phyloP scores from a whole-genome alignment of 2,329 filamentous ascomycete species.

The Aspergillus clavatus region DNA sequence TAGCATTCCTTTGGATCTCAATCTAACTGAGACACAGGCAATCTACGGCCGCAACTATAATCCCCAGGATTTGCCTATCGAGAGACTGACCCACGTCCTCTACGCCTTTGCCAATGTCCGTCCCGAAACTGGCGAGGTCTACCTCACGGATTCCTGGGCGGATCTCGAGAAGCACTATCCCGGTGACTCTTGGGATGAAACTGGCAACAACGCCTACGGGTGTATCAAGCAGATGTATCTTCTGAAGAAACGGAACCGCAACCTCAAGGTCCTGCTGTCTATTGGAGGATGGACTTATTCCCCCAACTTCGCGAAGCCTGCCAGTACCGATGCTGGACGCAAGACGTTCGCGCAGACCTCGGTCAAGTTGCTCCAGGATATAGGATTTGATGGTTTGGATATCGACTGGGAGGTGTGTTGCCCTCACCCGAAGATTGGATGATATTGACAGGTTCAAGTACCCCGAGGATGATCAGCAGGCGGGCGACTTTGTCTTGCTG shows the following conservation, averaged over 20 bases:
- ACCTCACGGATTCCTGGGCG: conserved; percentile 63
- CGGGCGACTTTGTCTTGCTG: conserved; percentile 32
- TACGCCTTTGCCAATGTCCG: conserved; percentile 88
- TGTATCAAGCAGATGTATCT: conserved; percentile 71
- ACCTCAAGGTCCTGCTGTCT: conserved; percentile 73
- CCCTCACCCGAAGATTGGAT: not conserved
- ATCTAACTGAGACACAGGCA: conserved; percentile 46
- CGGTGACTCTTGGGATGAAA: conserved; percentile 61
- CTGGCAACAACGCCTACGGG: conserved; percentile 69
- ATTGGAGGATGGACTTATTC: conserved; percentile 80
- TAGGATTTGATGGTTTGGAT: conserved; percentile 59
- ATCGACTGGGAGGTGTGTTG: conserved; percentile 40
- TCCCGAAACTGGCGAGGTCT: conserved; percentile 68
- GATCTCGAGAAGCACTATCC: conserved; percentile 67
- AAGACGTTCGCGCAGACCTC: conserved; percentile 62
- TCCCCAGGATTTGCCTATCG: conserved; percentile 75
- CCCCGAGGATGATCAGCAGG: conserved; percentile 30
- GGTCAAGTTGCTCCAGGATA: conserved; percentile 68
- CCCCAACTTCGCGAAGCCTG: conserved; percentile 67
- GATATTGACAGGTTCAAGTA: conserved; percentile 21
- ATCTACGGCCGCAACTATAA: conserved; percentile 82
- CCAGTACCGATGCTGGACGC: conserved; percentile 55
- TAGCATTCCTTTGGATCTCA: not conserved
- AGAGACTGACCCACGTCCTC: conserved; percentile 81
- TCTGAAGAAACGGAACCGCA: conserved; percentile 69